Evolutionary conservation across 2,329 filamentous ascomycete genomes (phyloP).

Genomic region (Paracamarosporium sp.): DNA sequence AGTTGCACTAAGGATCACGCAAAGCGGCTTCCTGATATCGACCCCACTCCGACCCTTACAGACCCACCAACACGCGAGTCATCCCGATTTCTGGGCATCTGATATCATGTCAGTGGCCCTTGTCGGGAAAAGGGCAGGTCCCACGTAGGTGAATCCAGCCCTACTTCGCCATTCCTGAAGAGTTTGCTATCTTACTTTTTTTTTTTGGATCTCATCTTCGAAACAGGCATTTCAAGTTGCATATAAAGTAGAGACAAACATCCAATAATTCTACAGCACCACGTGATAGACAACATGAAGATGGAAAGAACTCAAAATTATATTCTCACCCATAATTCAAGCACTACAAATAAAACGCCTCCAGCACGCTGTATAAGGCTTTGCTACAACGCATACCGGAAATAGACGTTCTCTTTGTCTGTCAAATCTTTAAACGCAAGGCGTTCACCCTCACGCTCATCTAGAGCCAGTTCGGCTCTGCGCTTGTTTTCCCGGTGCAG

Average conservation of each 20-base stretch:
- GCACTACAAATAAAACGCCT: too few species aligned
- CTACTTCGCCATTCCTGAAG: too few species aligned
- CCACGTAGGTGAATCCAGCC: too few species aligned
- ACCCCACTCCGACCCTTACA: neutral
- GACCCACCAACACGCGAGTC: neutral
- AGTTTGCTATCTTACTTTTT: too few species aligned
- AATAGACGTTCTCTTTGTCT: constrained; percentile 64
- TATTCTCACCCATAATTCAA: too few species aligned
- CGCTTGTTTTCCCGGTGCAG: constrained; percentile 58
- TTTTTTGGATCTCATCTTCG: too few species aligned
- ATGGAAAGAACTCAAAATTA: too few species aligned
- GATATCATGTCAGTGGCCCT: neutral
- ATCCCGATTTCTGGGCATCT: neutral
- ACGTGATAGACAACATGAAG: too few species aligned
- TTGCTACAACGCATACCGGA: constrained; percentile 57
- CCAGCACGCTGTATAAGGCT: neutral
- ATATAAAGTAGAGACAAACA: too few species aligned
- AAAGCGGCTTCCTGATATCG: neutral
- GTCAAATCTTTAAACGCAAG: constrained; percentile 58
- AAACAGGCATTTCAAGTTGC: too few species aligned
- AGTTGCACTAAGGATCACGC: neutral
- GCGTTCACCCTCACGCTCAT: constrained; percentile 64
- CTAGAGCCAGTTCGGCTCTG: constrained; percentile 55
- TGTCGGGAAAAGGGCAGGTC: too few species aligned
- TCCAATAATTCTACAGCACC: too few species aligned